Percentiles rank a stretch among this genome's conserved stretches.
Evolutionary conservation across 1,139 yeast species (phyloP).

Genomic region (Waltiozyma sp.): DNA sequence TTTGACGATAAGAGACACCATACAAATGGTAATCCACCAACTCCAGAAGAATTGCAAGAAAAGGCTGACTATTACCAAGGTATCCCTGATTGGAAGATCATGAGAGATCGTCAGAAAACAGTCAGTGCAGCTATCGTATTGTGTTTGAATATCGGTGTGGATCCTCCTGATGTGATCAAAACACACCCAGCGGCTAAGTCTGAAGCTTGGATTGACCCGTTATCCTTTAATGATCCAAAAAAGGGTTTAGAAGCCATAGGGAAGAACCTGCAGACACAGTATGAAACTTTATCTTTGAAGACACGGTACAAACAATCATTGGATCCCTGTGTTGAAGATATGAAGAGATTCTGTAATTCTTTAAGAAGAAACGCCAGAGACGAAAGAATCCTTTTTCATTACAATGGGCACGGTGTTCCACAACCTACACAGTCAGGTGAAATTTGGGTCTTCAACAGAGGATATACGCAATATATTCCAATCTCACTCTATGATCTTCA

Average conservation of each 20-base stretch:
- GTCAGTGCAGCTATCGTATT: conserved; percentile 89
- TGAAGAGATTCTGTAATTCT: conserved; percentile 83
- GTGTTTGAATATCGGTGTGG: conserved; percentile 89
- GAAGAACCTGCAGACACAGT: conserved; percentile 75
- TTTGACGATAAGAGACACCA: conserved; percentile 86
- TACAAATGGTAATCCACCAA: conserved; percentile 80
- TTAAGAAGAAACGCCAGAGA: conserved; percentile 86
- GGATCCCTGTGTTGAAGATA: conserved; percentile 95
- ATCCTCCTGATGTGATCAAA: conserved; percentile 92
- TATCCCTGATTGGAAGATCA: conserved; percentile 81
- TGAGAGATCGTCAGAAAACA: conserved; percentile 85
- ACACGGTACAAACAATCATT: conserved; percentile 84
- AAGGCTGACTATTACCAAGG: conserved; percentile 50
- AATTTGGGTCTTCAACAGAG: conserved; percentile 95
- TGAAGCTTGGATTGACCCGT: conserved; percentile 93
- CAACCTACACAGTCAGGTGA: conserved; percentile 97
- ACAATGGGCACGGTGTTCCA: conserved; percentile 98
- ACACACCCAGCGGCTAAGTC: conserved; percentile 89
- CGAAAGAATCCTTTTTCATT: conserved; percentile 81
- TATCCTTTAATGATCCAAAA: conserved; percentile 73
- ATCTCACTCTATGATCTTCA: conserved; percentile 87
- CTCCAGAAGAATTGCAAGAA: conserved; percentile 35
- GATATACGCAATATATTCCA: conserved; percentile 95
- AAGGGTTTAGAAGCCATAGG: conserved; percentile 91
- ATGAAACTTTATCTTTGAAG: conserved; percentile 77